Percentiles rank a stretch among this genome's conserved stretches.
Conservation (phyloP, 345 rosid genomes). For the Triadica sebifera region DNA sequence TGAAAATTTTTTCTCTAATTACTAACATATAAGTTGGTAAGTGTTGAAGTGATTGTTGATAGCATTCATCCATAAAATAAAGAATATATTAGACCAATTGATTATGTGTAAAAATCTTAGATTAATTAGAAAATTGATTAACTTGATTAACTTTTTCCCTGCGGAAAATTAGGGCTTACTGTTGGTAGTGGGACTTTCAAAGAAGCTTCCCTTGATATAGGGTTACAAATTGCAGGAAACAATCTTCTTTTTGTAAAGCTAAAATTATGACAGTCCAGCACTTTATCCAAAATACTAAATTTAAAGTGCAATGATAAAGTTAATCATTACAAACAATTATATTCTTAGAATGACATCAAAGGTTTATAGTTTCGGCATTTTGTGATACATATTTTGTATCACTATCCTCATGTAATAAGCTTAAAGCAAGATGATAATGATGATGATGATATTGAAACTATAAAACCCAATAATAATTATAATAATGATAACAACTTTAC, state of each 20-base stretch:
- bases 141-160: neutral
- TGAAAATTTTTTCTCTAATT: too few species aligned
- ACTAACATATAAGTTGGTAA: too few species aligned
- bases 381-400: neutral
- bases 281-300: slow-evolving; percentile 18
- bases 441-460: too few species aligned
- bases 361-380: slow-evolving; percentile 28
- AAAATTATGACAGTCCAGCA: slow-evolving; percentile 6
- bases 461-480: too few species aligned
- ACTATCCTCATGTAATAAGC: neutral
- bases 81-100: too few species aligned
- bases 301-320: slow-evolving; percentile 33
- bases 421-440: too few species aligned
- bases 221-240: slow-evolving; percentile 7
- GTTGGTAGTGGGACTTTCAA: slow-evolving; percentile 6
- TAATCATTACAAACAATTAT: slow-evolving; percentile 22
- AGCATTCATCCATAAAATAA: too few species aligned
- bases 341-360: slow-evolving; percentile 15
- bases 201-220: slow-evolving; percentile 24
- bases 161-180: neutral
- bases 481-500: too few species aligned
- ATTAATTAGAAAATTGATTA: too few species aligned
- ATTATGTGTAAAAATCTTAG: too few species aligned
- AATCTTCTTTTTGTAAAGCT: slow-evolving; percentile 35
- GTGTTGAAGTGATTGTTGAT: too few species aligned